These are phyloP conservation scores for Ophiocordyceps australis DNA, from an alignment of 2,329 filamentous ascomycete species.

Conservation along the genomic window DNA sequence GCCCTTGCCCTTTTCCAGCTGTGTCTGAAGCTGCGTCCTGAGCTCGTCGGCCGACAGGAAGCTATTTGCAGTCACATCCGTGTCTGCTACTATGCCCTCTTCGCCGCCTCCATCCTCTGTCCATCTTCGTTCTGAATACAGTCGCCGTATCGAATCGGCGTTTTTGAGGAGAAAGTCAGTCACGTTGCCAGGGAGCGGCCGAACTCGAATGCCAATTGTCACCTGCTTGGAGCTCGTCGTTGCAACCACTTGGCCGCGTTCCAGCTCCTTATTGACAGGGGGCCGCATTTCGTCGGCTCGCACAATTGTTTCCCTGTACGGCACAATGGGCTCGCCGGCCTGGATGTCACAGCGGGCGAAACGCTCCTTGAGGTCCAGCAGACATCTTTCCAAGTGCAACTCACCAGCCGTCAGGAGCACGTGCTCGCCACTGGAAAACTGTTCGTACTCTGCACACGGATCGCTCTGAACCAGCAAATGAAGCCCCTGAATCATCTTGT, in stretches of 20 bases:
- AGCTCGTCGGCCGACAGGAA: constrained; percentile 59
- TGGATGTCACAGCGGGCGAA: constrained; percentile 93
- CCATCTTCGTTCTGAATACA: constrained; percentile 52
- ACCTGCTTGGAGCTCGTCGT: constrained; percentile 76
- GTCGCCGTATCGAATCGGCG: constrained; percentile 54
- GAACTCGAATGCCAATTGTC: constrained; percentile 55
- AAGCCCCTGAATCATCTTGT: constrained; percentile 86
- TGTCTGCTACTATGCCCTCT: constrained; percentile 29
- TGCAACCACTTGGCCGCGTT: constrained; percentile 60
- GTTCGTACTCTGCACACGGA: constrained; percentile 89
- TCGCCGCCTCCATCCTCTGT: constrained; percentile 18
- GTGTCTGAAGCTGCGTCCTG: constrained; percentile 48
- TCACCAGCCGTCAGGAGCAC: constrained; percentile 90
- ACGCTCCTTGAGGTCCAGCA: constrained; percentile 82
- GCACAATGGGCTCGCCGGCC: constrained; percentile 83
- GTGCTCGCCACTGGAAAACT: constrained; percentile 83
- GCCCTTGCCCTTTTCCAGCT: constrained; percentile 54
- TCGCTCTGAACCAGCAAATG: constrained; percentile 84
- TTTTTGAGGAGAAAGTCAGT: constrained; percentile 80
- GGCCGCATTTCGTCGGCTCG: constrained; percentile 81
- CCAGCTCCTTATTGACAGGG: constrained; percentile 68
- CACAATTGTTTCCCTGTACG: constrained; percentile 86
- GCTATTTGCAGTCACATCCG: constrained; percentile 38
- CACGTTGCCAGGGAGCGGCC: constrained; percentile 59
- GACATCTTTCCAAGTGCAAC: constrained; percentile 78